Base-by-base conservation (phyloP, 495 filamentous ascomycete species). In the Astrothelium subdiscretum region DNA sequence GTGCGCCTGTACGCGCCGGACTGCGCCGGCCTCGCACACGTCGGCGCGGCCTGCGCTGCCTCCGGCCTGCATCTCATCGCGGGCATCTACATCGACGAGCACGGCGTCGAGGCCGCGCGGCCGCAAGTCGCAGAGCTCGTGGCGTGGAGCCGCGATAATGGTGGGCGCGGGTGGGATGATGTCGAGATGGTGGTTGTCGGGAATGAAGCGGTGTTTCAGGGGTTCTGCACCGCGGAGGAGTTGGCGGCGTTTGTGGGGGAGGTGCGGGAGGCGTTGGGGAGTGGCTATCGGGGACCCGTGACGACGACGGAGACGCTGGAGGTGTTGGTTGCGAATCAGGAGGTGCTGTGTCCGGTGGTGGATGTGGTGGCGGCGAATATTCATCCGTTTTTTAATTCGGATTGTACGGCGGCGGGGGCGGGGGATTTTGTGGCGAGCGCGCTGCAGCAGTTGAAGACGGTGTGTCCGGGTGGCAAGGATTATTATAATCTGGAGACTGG, bases 1-100 rank as follows among this genome's bases (percentile, higher is more conserved):
- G 74, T 97, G 74, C 92, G 92, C 74, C 77, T 96, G 74, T 96
- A 97, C 85, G 87, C 85, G 64, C 89, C 91, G 68, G 92, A 96
- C 83, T 97, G 92, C 81, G 80, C 78, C 72, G 83, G 82, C 64
- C 89, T 97, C 43, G 72, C 82, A 73, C 86, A 79, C 72, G 84
- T 96, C 62, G 89, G 88, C 64, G 72, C 76, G 15, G 85, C 88
- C 61, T 83, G 80, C 71, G 69, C 76, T 58, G 67, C 75, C 58
- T 71, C 85, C 72, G 84, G 85, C 58, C 71, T 97, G 44, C 86
- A 84, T 68, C 76, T 97, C 70, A 91, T 97, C 73, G 69, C 91
- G 62, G 92, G 92, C 75, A 77, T 97, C 79, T 95, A 84, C 81
- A 86, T 97, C 73, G 81, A 83, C 70, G 71, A 75, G 62, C 74